These are phyloP conservation scores for Calycina herbarum DNA, from an alignment of 2,329 filamentous ascomycete species.

Conservation along the genomic window DNA sequence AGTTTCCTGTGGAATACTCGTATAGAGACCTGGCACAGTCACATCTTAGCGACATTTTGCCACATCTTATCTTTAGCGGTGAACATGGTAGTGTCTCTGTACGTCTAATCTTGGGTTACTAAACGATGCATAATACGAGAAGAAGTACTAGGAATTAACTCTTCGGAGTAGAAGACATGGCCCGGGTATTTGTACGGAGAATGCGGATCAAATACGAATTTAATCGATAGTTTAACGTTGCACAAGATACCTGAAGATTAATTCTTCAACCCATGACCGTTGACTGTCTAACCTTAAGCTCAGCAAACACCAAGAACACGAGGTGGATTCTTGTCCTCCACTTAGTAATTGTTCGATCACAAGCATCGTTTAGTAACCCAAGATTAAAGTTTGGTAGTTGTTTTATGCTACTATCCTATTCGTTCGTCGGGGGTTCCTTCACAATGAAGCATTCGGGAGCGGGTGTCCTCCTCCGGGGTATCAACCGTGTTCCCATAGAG, in stretches of 20 bases:
- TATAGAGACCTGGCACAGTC: too few species aligned
- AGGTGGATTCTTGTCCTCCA: background rate
- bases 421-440: too few species aligned
- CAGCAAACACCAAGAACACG: background rate
- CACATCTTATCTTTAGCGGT: too few species aligned
- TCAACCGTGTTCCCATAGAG: too few species aligned
- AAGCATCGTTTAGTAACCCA: background rate
- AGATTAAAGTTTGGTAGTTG: background rate
- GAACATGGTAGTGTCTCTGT: too few species aligned
- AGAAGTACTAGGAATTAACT: background rate
- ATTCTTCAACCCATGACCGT: background rate
- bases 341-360: background rate
- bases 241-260: background rate
- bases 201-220: background rate
- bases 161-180: background rate
- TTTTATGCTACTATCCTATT: too few species aligned
- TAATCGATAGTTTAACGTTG: background rate
- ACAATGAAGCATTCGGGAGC: too few species aligned
- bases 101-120: too few species aligned
- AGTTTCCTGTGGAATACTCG: too few species aligned
- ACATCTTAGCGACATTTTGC: too few species aligned
- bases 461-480: too few species aligned
- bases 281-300: background rate
- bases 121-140: background rate
- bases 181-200: background rate